phyloP scores from a whole-genome alignment of 1,284 basidiomycete genomes.

The Ceratobasidium sp. region DNA sequence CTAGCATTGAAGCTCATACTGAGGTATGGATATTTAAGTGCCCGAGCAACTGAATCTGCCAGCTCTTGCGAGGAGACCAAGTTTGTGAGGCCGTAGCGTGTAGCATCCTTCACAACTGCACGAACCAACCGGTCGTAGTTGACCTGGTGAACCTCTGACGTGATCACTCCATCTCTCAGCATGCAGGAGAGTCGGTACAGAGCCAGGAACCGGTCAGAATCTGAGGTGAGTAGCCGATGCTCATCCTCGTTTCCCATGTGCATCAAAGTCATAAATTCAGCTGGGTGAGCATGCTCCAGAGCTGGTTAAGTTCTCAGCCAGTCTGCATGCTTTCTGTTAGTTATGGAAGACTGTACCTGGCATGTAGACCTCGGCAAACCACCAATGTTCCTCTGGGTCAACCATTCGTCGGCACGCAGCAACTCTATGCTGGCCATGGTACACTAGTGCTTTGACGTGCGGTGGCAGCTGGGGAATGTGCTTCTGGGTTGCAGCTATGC shows the following conservation, averaged over 20 bases:
- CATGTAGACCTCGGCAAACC: constrained; percentile 2
- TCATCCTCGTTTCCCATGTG: constrained; percentile 16
- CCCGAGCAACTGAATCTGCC: neutral
- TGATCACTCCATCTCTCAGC: neutral
- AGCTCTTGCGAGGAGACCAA: neutral
- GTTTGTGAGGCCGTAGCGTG: neutral
- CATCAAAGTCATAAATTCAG: constrained; percentile 20
- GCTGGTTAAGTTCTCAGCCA: no score
- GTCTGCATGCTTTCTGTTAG: no score
- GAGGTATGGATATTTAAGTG: neutral
- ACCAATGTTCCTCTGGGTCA: neutral
- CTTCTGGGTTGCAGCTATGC: neutral
- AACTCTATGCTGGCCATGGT: neutral
- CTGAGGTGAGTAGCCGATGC: neutral
- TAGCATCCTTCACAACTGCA: neutral
- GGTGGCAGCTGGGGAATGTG: neutral
- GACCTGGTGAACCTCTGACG: neutral
- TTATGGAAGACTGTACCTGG: neutral
- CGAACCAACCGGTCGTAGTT: neutral
- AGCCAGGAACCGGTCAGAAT: constrained; percentile 2
- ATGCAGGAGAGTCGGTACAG: neutral
- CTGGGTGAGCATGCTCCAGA: neutral
- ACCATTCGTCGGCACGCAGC: neutral
- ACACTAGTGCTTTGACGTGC: neutral
- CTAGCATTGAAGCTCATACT: neutral